Evolutionary conservation across 805 yeast genomes (phyloP).

Genomic region (Nakazawaea pomicola): DNA sequence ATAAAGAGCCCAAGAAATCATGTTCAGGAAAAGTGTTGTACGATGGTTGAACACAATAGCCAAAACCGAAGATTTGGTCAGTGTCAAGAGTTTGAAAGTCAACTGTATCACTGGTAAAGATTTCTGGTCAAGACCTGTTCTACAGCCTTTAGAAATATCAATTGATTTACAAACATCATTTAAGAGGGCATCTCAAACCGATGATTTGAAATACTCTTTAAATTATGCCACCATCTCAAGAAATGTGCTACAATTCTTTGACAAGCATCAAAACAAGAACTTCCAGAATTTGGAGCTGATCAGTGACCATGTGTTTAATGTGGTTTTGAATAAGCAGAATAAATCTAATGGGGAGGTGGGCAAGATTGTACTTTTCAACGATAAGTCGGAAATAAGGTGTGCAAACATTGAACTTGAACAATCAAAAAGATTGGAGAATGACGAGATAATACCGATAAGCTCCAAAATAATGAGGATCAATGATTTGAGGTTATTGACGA

Average conservation of each 20-base stretch:
- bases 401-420: conserved; percentile 31
- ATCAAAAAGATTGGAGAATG: not conserved
- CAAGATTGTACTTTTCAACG: conserved; percentile 33
- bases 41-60: conserved; percentile 7
- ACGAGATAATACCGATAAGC: not conserved
- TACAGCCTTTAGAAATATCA: conserved; percentile 62
- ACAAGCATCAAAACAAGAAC: conserved; percentile 31
- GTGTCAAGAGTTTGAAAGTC: conserved; percentile 53
- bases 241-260: conserved; percentile 51
- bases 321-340: conserved; percentile 16
- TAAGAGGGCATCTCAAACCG: conserved; percentile 67
- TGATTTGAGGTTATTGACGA: conserved; percentile 55
- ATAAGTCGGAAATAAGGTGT: conserved; percentile 58
- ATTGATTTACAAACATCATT: conserved; percentile 63
- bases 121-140: conserved; percentile 63
- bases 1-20: not conserved
- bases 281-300: conserved; percentile 38
- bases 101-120: conserved; percentile 67
- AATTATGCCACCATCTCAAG: conserved; percentile 85
- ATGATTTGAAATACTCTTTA: conserved; percentile 75
- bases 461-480: conserved; percentile 29
- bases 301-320: conserved; percentile 19
- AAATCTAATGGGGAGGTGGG: conserved; percentile 8
- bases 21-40: not conserved
- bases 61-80: conserved; percentile 31